Conservation (phyloP, 225 moss, liverwort and hornwort species). For the Ulota crispa region DNA sequence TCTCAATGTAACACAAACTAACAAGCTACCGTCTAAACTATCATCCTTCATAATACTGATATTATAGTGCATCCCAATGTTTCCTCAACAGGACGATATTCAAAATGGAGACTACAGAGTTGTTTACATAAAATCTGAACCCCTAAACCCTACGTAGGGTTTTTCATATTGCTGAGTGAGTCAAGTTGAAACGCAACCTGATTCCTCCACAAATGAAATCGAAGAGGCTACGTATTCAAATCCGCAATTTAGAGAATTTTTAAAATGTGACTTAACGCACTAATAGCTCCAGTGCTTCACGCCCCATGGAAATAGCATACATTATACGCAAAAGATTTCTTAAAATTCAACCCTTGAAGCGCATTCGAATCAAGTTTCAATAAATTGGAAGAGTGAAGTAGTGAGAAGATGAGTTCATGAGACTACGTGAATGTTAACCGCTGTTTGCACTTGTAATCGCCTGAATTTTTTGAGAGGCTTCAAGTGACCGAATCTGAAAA, state of each 20-base stretch:
- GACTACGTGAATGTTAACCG: conserved; percentile 40
- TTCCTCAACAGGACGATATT: background rate
- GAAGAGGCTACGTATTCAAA: background rate
- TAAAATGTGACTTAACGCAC: background rate
- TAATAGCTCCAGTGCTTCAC: background rate
- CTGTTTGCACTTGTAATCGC: conserved; percentile 43
- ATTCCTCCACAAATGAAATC: background rate
- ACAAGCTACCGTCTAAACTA: too few relatives aligned
- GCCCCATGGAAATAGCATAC: background rate
- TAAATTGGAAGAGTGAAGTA: background rate
- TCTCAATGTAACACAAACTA: too few relatives aligned
- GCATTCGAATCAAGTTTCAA: background rate
- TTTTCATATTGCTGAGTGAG: background rate
- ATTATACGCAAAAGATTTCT: background rate
- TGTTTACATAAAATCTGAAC: background rate
- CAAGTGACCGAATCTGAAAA: conserved; percentile 23
- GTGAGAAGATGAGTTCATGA: background rate
- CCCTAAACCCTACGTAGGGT: background rate
- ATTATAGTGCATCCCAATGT: background rate
- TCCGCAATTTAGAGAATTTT: background rate
- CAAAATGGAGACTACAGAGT: background rate
- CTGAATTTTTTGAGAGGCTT: conserved; percentile 35
- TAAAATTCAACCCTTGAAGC: background rate
- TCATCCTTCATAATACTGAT: too few relatives aligned
- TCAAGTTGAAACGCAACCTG: background rate